Base-by-base conservation (phyloP, 257 asterid genomes). In the Schizonepeta tenuifolia region DNA sequence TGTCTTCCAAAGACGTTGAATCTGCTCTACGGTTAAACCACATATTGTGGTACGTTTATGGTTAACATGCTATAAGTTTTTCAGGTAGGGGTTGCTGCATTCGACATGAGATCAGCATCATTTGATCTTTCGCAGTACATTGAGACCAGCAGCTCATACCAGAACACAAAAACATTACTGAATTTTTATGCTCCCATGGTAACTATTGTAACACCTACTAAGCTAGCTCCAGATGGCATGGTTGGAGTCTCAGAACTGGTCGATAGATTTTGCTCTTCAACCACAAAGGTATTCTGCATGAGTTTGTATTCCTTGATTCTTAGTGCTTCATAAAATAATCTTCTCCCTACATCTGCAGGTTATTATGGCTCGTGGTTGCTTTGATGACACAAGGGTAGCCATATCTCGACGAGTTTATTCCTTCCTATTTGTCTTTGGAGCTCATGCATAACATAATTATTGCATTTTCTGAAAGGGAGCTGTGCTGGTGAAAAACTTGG, bases 21-120 rank as follows among this genome's bases (percentile, higher is more conserved):
- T 60, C n/a, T 31, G 21, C 66, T 18, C 55, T 4, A 21, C 9
- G 35, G 10, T 1, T 4, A 55, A 55, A 11, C 40, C 14, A 55
- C 36, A 54, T 49, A 33, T 65, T 57, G 56, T 54, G 15, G 67
- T 66, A 65, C 60, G 31, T 15, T 70, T 24, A 54, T 60, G 73
- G 70, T 50, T 31, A 53, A 44, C 73, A 21, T 55, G 22, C 44
- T 69, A 38, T 55, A 53, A 57, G 62, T 28, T 49, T 62, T 49
- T 57, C 80, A 93, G 98, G 96, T 94, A 75, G 99, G 99, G 70
- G 96, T 94, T 77, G 99, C 99, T 77, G 99, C 97, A 36, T 82
- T 91, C 74, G 96, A 91, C 80, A 80, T 94, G 85, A 85, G 99
- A 84, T 91, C 97, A 59, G 99, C 97, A 68, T 94, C 99, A 1